Evolutionary conservation across 495 filamentous ascomycete species (phyloP).

Genomic region (Rhypophila decipiens): DNA sequence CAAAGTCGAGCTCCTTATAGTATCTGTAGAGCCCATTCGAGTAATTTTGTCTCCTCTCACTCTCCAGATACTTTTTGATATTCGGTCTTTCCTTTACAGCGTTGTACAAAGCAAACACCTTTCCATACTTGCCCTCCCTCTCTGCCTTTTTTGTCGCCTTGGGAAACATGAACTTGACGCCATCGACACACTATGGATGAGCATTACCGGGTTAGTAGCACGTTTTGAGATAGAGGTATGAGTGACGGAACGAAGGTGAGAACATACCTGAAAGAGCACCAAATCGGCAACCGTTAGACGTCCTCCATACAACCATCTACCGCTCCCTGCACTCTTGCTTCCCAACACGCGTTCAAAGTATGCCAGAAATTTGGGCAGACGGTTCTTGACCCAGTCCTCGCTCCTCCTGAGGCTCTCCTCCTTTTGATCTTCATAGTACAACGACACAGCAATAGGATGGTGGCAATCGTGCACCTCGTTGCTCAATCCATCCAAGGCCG

Average conservation of each 20-base stretch:
- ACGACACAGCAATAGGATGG: conserved; percentile 49
- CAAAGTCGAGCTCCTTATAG: conserved; percentile 55
- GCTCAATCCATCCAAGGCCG: conserved; percentile 57
- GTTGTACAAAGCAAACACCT: conserved; percentile 50
- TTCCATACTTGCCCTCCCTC: conserved; percentile 41
- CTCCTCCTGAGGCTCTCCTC: conserved; percentile 45
- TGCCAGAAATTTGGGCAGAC: conserved; percentile 58
- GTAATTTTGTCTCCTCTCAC: conserved; percentile 50
- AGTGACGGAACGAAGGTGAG: neutral
- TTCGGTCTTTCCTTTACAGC: conserved; percentile 46
- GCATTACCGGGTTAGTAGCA: neutral
- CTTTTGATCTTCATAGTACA: conserved; percentile 67
- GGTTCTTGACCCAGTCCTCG: conserved; percentile 46
- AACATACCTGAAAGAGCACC: conserved; percentile 56
- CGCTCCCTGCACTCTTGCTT: conserved; percentile 46
- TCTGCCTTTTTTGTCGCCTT: conserved; percentile 45
- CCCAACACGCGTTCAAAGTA: conserved; percentile 58
- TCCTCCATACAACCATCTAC: conserved; percentile 53
- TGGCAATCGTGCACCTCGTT: conserved; percentile 64
- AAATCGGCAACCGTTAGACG: conserved; percentile 60
- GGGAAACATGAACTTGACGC: conserved; percentile 56
- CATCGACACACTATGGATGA: conserved; percentile 35
- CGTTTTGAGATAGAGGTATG: neutral
- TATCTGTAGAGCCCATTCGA: conserved; percentile 51
- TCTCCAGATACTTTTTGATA: conserved; percentile 55